Evolutionary conservation across 2,329 filamentous ascomycete genomes (phyloP), one percentile per base, ranked within the genome.

Genomic region (Xylariaceae sp.): DNA sequence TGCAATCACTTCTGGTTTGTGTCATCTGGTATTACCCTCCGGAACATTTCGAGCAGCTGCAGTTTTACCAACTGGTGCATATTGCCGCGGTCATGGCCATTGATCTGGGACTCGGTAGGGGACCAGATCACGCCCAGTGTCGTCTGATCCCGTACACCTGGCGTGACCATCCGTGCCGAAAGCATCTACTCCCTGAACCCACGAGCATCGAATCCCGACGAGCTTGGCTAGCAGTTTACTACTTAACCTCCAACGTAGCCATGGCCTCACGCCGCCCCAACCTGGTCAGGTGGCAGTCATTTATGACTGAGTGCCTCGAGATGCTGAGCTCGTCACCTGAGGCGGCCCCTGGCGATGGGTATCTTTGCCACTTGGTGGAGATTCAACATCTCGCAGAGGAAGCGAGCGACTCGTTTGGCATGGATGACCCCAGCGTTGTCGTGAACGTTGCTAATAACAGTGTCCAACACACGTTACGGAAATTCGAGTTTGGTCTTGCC

Each of bases 21-120:
- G 85, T 87, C n/a, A 82, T 92, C 17, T 96, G 91, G 89, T 95
- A 96, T 72, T 86, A 86, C 72, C 90, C 90, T 13, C 91, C 91
- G 0, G 87, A 93, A 65, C 83, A 89, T 67, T 89, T 89, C 60
- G 90, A 95, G 68, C 88, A 94, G 74, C 84, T 93, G 69, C 94
- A 94, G 71, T 95, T 94, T 72, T 96, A 94, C 75, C 89, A 93
- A 75, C 82, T 94, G 65, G 85, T 91, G 51, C 90, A 96, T 71
- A 85, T 90, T 69, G 88, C 89, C 1, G 87, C 87, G 52, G 82
- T 90, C 66, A 90, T 96, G 86, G 88, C 88, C 30, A 85, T 95
- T 57, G 91, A 96, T 66, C 82, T 96, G 39, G 91, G 91, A 0
- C 82, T 96, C 5, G 89, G 76, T 5, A 68, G 71, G 65, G 72